These are phyloP conservation scores for Graphium sp. DNA, from an alignment of 2,329 filamentous ascomycete genomes.

Conservation along the genomic window DNA sequence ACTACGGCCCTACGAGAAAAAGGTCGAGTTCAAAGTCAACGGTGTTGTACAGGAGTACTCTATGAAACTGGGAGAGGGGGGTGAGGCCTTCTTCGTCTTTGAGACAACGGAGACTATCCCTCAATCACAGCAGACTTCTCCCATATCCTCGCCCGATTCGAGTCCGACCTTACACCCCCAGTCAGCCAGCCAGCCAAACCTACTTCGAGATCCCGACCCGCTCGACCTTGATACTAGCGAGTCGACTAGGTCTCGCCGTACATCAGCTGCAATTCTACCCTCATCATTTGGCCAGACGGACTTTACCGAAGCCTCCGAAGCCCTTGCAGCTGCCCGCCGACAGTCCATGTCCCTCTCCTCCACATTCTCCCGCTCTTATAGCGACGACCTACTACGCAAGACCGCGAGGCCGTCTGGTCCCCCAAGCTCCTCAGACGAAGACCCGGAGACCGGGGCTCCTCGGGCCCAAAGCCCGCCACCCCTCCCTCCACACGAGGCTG, in stretches of 20 bases:
- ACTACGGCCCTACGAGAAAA: constrained; percentile 89
- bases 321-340: too few species aligned
- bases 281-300: too few species aligned
- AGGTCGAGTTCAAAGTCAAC: constrained; percentile 97
- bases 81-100: constrained; percentile 97
- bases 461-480: constrained; percentile 66
- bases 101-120: constrained; percentile 86
- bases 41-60: constrained; percentile 79
- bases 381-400: constrained; percentile 6
- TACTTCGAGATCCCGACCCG: constrained; percentile 50
- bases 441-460: constrained; percentile 13
- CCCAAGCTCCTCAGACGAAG: too few species aligned
- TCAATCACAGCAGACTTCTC: constrained; percentile 86
- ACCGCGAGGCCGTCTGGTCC: constrained; percentile 11
- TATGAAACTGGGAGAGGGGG: constrained; percentile 96
- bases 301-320: too few species aligned
- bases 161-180: constrained; percentile 51
- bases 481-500: constrained; percentile 54
- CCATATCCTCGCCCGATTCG: constrained; percentile 73
- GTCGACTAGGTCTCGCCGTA: constrained; percentile 26
- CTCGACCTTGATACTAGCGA: constrained; percentile 42
- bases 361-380: constrained; percentile 2
- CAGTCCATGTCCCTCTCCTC: constrained; percentile 1
- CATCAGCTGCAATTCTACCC: constrained; percentile 1
- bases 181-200: constrained; percentile 7